Conservation (phyloP, 2,329 filamentous ascomycete species). For the Eutypella sp. region DNA sequence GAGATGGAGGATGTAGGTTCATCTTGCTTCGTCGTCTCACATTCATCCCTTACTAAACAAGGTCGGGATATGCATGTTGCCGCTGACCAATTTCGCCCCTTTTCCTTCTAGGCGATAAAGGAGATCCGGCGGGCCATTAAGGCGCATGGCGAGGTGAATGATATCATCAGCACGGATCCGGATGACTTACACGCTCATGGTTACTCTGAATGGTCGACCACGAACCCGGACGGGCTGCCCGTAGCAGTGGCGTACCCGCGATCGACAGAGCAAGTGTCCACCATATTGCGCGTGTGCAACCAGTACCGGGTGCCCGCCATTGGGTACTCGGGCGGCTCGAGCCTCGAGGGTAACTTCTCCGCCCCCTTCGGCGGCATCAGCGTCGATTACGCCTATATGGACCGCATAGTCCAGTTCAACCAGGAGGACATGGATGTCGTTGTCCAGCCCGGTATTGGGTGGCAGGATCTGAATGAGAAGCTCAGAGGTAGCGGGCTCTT, state of each 20-base stretch:
- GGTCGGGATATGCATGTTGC: no score
- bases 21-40: background rate
- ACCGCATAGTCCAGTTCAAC: slow-evolving; percentile 72
- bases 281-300: slow-evolving; percentile 64
- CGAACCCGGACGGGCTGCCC: slow-evolving; percentile 54
- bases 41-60: no score
- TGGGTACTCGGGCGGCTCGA: slow-evolving; percentile 80
- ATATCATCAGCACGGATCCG: slow-evolving; percentile 57
- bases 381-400: slow-evolving; percentile 86
- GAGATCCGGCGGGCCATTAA: slow-evolving; percentile 47
- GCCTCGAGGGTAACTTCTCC: slow-evolving; percentile 85
- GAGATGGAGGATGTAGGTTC: slow-evolving; percentile 45
- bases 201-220: slow-evolving; percentile 64
- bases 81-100: no score
- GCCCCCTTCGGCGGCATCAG: slow-evolving; percentile 82
- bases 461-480: slow-evolving; percentile 79
- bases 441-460: slow-evolving; percentile 86
- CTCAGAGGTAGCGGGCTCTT: slow-evolving; percentile 70
- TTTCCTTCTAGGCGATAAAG: slow-evolving; percentile 41
- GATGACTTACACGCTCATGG: slow-evolving; percentile 58
- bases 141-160: slow-evolving; percentile 33
- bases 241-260: slow-evolving; percentile 62
- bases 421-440: slow-evolving; percentile 89
- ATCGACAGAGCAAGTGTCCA: slow-evolving; percentile 54
- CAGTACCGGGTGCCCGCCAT: slow-evolving; percentile 79